phyloP scores from a whole-genome alignment of 1,139 yeast species.

The Zhuliangozyma blackwelliae region DNA sequence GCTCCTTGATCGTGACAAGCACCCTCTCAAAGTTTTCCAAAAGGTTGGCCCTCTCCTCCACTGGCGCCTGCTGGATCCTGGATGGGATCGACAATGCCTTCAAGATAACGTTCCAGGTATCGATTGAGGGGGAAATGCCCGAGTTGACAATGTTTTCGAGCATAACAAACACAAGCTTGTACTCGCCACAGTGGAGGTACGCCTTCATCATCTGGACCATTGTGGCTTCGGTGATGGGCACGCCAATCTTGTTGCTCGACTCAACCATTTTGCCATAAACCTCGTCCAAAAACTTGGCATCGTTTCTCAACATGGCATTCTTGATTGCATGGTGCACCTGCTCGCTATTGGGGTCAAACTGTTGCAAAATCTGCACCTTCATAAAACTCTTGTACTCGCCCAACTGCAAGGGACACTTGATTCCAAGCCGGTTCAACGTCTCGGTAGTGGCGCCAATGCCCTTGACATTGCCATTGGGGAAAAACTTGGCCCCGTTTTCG shows the following conservation, averaged over 20 bases:
- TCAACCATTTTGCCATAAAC: slow-evolving; percentile 23
- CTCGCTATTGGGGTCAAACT: slow-evolving; percentile 34
- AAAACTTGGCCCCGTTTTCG: slow-evolving; percentile 25
- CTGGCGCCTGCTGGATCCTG: slow-evolving; percentile 15
- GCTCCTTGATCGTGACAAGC: slow-evolving; percentile 23
- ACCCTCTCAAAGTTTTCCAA: slow-evolving; percentile 24
- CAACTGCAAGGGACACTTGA: slow-evolving; percentile 4
- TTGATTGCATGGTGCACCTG: slow-evolving; percentile 21
- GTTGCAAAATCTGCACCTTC: slow-evolving; percentile 3
- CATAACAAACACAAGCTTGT: slow-evolving; percentile 29
- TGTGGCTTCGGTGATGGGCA: slow-evolving; percentile 26
- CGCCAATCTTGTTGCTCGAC: slow-evolving; percentile 20
- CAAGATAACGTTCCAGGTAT: slow-evolving; percentile 36
- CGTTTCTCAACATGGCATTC: slow-evolving; percentile 13
- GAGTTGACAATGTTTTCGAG: slow-evolving; percentile 30
- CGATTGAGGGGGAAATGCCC: slow-evolving; percentile 24
- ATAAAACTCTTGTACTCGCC: slow-evolving; percentile 1
- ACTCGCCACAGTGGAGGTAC: slow-evolving; percentile 25
- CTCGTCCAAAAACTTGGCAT: slow-evolving; percentile 16
- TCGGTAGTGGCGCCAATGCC: slow-evolving; percentile 16
- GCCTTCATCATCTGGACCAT: slow-evolving; percentile 33
- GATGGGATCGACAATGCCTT: slow-evolving; percentile 34
- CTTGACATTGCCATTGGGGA: slow-evolving; percentile 26
- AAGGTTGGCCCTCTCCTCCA: slow-evolving; percentile 8
- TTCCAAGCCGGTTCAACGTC: slow-evolving; percentile 12